Percentiles rank a stretch among this genome's conserved stretches.
Evolutionary conservation across 1,284 basidiomycete genomes (phyloP).

Genomic region (Stygiomarasmius scandens): DNA sequence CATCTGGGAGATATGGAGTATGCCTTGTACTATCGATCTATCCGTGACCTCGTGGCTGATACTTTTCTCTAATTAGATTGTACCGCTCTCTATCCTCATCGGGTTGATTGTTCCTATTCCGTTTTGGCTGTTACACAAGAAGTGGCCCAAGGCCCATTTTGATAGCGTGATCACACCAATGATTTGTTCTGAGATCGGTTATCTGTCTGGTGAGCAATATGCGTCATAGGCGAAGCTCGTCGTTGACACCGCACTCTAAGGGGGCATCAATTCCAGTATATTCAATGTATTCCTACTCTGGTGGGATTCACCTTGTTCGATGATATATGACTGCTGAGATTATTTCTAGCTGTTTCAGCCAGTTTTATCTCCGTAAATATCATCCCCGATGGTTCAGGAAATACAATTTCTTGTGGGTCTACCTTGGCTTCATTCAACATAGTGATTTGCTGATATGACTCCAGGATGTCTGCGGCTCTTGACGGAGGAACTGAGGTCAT

Average conservation of each 20-base stretch:
- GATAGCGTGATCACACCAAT: slow-evolving; percentile 53
- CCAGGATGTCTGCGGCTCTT: slow-evolving; percentile 47
- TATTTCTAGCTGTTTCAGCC: slow-evolving; percentile 50
- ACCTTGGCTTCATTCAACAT: not conserved
- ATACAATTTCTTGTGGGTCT: slow-evolving; percentile 53
- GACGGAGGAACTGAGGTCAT: slow-evolving; percentile 55
- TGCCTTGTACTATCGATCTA: slow-evolving; percentile 1
- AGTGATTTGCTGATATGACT: not conserved
- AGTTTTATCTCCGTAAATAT: slow-evolving; percentile 29
- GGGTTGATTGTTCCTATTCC: slow-evolving; percentile 56
- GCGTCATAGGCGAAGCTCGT: too few relatives aligned
- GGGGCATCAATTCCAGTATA: too few relatives aligned
- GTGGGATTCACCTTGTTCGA: too few relatives aligned
- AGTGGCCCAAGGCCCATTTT: slow-evolving; percentile 49
- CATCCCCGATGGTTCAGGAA: slow-evolving; percentile 55
- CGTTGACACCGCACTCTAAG: too few relatives aligned
- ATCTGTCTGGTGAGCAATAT: slow-evolving; percentile 10
- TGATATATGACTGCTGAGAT: too few relatives aligned
- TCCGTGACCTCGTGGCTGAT: not conserved
- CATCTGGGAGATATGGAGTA: slow-evolving; percentile 48
- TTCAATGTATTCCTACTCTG: too few relatives aligned
- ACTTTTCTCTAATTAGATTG: slow-evolving; percentile 30
- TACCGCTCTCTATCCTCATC: slow-evolving; percentile 57
- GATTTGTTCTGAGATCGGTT: slow-evolving; percentile 36
- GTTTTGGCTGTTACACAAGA: slow-evolving; percentile 53